Conservation (phyloP, 371 early-diverging fungal genomes). For the Lichtheimia hyalospora region DNA sequence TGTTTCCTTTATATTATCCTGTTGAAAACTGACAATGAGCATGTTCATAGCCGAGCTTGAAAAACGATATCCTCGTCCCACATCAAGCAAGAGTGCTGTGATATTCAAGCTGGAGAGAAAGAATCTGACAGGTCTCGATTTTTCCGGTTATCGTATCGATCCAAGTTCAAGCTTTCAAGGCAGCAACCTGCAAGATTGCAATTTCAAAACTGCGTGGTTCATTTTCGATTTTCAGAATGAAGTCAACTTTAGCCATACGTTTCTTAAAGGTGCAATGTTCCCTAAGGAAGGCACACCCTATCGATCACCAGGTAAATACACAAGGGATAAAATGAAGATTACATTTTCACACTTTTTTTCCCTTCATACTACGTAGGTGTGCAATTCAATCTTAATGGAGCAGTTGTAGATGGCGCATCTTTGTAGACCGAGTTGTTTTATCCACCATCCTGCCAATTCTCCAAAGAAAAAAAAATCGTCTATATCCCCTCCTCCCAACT, state of each 20-base stretch:
- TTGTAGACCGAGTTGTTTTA: too few relatives aligned
- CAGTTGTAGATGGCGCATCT: neutral
- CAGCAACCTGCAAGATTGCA: constrained; percentile 32
- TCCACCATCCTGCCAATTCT: too few relatives aligned
- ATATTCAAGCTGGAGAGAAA: constrained; percentile 22
- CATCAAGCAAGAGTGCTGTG: constrained; percentile 3
- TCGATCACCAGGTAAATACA: constrained; percentile 21
- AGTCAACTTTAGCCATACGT: constrained; percentile 26
- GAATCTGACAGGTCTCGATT: constrained; percentile 30
- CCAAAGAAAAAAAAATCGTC: too few relatives aligned
- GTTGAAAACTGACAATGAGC: neutral
- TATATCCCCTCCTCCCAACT: too few relatives aligned
- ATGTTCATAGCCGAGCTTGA: constrained; percentile 22
- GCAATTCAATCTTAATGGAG: constrained; percentile 15
- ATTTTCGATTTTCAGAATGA: constrained; percentile 35
- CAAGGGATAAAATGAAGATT: too few relatives aligned
- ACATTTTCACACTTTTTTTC: neutral
- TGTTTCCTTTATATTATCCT: too few relatives aligned
- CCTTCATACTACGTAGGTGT: constrained; percentile 2
- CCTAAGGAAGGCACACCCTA: constrained; percentile 25
- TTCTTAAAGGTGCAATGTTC: constrained; percentile 23
- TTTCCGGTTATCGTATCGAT: constrained; percentile 35
- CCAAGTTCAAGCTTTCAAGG: constrained; percentile 30
- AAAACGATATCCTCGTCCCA: constrained; percentile 22
- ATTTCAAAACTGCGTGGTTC: constrained; percentile 29